These are phyloP conservation scores for Ascomycota sp. DNA, from an alignment of 2,329 filamentous ascomycete species.

Conservation along the genomic window DNA sequence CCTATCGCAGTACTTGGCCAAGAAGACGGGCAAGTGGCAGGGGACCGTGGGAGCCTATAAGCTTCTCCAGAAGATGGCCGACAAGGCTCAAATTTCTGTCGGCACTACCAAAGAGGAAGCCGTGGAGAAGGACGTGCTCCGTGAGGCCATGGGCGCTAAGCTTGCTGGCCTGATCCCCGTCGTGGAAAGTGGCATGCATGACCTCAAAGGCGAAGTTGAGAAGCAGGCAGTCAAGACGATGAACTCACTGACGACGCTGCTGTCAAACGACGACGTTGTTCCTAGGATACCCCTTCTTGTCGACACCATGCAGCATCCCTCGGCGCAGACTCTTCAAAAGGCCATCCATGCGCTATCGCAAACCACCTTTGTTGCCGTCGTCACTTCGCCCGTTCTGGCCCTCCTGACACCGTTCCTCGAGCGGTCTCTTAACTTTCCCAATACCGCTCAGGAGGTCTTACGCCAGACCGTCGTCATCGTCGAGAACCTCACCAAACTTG, in stretches of 20 bases:
- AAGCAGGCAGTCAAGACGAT: conserved; percentile 89
- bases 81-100: conserved; percentile 74
- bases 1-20: conserved; percentile 55
- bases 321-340: conserved; percentile 72
- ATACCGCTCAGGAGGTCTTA: conserved; percentile 80
- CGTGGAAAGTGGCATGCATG: conserved; percentile 87
- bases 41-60: conserved; percentile 74
- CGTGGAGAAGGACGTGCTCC: conserved; percentile 67
- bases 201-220: conserved; percentile 71
- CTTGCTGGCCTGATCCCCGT: conserved; percentile 76
- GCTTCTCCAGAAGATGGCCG: conserved; percentile 79
- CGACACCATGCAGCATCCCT: conserved; percentile 89
- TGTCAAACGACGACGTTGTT: conserved; percentile 92
- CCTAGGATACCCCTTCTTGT: conserved; percentile 82
- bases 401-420: conserved; percentile 88
- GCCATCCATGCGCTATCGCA: conserved; percentile 91
- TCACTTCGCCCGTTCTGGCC: conserved; percentile 86
- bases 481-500: conserved; percentile 94
- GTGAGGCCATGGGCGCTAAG: conserved; percentile 76
- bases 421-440: conserved; percentile 77
- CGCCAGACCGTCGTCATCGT: conserved; percentile 92
- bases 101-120: conserved; percentile 67
- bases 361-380: conserved; percentile 94
- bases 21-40: conserved; percentile 89
- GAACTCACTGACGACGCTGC: conserved; percentile 69